Base-by-base conservation (phyloP, 495 filamentous ascomycete species). In the Pseudoneurospora amorphoporcata region DNA sequence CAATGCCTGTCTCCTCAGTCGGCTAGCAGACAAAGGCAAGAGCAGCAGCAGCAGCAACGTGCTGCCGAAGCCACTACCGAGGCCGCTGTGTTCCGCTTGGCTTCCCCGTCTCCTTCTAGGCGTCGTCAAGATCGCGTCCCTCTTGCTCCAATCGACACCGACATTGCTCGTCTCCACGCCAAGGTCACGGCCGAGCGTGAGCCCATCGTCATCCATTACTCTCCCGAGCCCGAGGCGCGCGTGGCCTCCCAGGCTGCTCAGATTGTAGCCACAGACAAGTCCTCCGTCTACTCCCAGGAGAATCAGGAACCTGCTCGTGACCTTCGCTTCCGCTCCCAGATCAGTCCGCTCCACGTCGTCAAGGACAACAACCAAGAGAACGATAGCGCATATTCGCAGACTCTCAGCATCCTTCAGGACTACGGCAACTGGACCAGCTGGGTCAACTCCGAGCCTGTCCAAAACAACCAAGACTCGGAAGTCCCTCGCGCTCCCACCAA, bases 271-370 rank as follows among this genome's bases (percentile, higher is more conserved):
- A 38, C 39, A n/a, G 69, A 47, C 35, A 47, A 32, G 38, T 75
- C 76, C 7, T 81, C 78, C 19, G 32, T 72, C 32, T 81, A 80
- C 39, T 79, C 79, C 1, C 73, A 76, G 35, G 76, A 80, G 19
- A 16, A 42, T 14, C 10, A 41, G 39, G 37, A 69, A n/a, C 8
- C 58, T 19, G 5, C 70, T 41, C n/a, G 72, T 69, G 4, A 69
- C 70, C 17, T 58, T 38, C 42, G 53, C 14, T 65, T 65, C 53
- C 23, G 32, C 12, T 65, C 53, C 29, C 53, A 65, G 29, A 58
- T 80, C 65, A 77, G 74, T 47, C 80, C 80, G 0, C 78, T 82
- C 2, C 76, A 71, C 16, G 68, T 79, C 42, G 68, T 68, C 35
- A 79, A 77, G 72, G 73, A 68, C 14, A 65, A 37, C 29, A 65